Evolutionary conservation across 768 basidiomycete species (phyloP).

Genomic region (Mrakia hoshinonis): DNA sequence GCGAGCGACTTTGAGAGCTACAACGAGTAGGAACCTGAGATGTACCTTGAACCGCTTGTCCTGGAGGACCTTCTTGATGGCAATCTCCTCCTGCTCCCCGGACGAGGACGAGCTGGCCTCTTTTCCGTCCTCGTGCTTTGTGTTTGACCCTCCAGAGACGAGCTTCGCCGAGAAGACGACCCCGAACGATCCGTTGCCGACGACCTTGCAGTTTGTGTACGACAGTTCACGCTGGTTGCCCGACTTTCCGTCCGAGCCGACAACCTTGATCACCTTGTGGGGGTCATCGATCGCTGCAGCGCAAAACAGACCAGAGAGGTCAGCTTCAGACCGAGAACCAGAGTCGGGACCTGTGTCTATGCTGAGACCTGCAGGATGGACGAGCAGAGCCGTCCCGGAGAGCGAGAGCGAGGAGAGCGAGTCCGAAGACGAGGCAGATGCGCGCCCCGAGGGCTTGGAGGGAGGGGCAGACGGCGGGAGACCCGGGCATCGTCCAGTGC

Average conservation of each 20-base stretch:
- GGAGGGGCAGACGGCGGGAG: too few species aligned
- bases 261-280: slow-evolving; percentile 88
- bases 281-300: slow-evolving; percentile 63
- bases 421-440: too few species aligned
- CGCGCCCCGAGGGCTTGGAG: too few species aligned
- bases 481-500: too few species aligned
- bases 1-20: background rate
- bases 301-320: background rate
- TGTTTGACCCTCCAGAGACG: slow-evolving; percentile 38
- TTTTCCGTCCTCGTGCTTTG: background rate
- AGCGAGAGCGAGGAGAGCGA: too few species aligned
- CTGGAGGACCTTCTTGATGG: slow-evolving; percentile 99
- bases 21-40: slow-evolving; percentile 18
- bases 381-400: too few species aligned
- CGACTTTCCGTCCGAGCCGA: slow-evolving; percentile 88
- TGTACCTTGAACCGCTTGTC: slow-evolving; percentile 99
- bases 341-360: background rate
- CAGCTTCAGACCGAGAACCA: background rate
- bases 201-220: slow-evolving; percentile 96
- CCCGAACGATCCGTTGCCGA: slow-evolving; percentile 97
- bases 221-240: slow-evolving; percentile 78
- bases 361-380: background rate
- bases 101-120: background rate
- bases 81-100: slow-evolving; percentile 48
- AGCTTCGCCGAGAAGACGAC: slow-evolving; percentile 96